Conservation (phyloP, 257 asterid species). For the Marsdenia floribunda region DNA sequence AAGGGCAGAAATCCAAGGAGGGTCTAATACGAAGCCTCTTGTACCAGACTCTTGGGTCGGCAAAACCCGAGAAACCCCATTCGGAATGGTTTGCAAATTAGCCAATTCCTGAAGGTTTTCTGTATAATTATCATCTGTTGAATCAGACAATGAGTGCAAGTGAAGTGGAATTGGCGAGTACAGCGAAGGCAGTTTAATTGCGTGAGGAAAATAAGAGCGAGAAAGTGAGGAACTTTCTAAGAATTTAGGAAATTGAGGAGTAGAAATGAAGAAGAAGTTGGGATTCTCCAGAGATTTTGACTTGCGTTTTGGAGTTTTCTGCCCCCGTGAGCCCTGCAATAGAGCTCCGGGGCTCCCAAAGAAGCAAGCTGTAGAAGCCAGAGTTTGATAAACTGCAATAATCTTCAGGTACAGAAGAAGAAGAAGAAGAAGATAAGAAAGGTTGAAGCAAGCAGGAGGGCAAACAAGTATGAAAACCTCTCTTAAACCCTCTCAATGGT, state of each 20-base stretch:
- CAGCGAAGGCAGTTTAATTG: conserved; percentile 57
- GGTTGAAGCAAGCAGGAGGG: background rate
- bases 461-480: conserved; percentile 8
- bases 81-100: conserved; percentile 27
- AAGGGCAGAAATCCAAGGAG: conserved; percentile 82
- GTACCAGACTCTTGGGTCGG: conserved; percentile 25
- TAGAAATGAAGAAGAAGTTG: conserved; percentile 31
- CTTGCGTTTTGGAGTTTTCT: conserved; percentile 23
- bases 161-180: conserved; percentile 40
- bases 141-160: conserved; percentile 51
- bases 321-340: conserved; percentile 32
- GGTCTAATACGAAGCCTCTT: conserved; percentile 68
- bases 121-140: conserved; percentile 44
- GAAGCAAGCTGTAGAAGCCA: conserved; percentile 72
- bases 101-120: conserved; percentile 14
- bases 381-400: conserved; percentile 16
- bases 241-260: conserved; percentile 34
- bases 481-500: conserved; percentile 14
- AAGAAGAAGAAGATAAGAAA: conserved; percentile 22
- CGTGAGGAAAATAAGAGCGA: conserved; percentile 53
- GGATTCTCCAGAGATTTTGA: conserved; percentile 31
- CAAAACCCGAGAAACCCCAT: conserved; percentile 32
- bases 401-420: background rate
- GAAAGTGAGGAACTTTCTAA: conserved; percentile 32
- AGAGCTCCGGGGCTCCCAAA: conserved; percentile 59